Conservation (phyloP, 2,329 filamentous ascomycete genomes). For the Talaromyces verruculosus region DNA sequence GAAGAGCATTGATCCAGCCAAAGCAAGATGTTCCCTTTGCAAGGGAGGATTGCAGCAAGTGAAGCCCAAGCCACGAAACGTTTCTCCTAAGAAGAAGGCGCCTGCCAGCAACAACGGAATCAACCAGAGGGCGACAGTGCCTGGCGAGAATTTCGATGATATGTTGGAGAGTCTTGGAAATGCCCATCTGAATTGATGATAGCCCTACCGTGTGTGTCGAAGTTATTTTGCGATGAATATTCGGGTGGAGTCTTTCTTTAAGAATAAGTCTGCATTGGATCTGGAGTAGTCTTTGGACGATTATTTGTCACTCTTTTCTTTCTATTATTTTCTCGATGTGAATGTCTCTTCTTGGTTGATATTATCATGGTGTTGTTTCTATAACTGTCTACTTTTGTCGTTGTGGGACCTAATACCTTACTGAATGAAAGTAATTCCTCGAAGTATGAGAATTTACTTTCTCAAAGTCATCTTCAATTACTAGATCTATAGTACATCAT, state of each 20-base stretch:
- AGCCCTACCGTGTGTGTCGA: background rate
- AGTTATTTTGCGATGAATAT: background rate
- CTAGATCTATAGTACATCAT: constrained; percentile 14
- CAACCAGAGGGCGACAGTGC: background rate
- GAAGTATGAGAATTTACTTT: too few species aligned
- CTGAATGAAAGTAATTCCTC: background rate
- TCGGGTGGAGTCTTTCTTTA: background rate
- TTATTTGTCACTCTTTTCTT: constrained; percentile 1
- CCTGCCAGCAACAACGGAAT: background rate
- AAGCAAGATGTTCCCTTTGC: constrained; percentile 76
- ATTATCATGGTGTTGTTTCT: background rate
- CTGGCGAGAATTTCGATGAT: constrained; percentile 4
- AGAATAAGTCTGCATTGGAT: constrained; percentile 6
- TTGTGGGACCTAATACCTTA: background rate
- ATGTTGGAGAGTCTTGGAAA: constrained; percentile 18
- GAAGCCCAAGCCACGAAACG: constrained; percentile 64
- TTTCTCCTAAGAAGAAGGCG: constrained; percentile 15
- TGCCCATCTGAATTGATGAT: constrained; percentile 1
- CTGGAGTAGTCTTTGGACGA: constrained; percentile 5
- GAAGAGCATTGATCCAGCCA: constrained; percentile 72
- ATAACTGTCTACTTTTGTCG: background rate
- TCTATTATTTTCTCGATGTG: background rate
- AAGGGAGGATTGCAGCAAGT: constrained; percentile 70
- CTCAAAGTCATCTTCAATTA: background rate
- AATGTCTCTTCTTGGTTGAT: constrained; percentile 5